Evolutionary conservation across 169 alveolate genomes (phyloP).

Genomic region (Plasmodium chabaudi): DNA sequence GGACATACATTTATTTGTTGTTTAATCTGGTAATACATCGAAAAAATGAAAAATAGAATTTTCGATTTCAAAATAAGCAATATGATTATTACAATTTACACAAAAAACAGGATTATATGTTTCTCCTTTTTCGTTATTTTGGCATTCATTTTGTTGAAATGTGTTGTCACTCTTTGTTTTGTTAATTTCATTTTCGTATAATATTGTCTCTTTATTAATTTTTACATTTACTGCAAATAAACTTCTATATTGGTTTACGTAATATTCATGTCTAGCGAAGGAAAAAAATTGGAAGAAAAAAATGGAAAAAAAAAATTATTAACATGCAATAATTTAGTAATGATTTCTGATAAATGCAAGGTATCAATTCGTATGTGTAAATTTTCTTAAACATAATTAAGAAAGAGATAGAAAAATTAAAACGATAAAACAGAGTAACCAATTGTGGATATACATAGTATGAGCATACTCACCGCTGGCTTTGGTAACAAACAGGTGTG

Average conservation of each 20-base stretch:
- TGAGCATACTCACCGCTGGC: slow-evolving; percentile 26
- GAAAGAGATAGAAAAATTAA: slow-evolving; percentile 5
- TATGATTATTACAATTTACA: slow-evolving; percentile 63
- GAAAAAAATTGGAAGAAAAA: not conserved
- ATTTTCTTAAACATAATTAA: not conserved
- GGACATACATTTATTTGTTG: not conserved
- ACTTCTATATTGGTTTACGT: slow-evolving; percentile 67
- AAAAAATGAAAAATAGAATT: slow-evolving; percentile 57
- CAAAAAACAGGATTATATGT: slow-evolving; percentile 74
- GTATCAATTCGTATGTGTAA: not conserved
- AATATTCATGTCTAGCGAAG: slow-evolving; percentile 49
- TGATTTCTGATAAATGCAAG: not conserved
- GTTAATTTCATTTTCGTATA: slow-evolving; percentile 50
- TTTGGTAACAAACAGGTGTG: slow-evolving; percentile 70
- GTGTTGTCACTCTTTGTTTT: not conserved
- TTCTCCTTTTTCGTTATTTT: slow-evolving; percentile 18
- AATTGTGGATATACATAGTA: not conserved
- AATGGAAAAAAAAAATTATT: not conserved
- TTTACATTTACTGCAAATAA: slow-evolving; percentile 58
- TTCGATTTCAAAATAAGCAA: slow-evolving; percentile 72
- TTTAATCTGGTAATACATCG: slow-evolving; percentile 73
- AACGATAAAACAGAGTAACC: not conserved
- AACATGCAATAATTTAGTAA: too few relatives aligned
- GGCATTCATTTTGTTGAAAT: not conserved
- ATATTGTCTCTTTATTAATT: slow-evolving; percentile 25